These are phyloP conservation scores for Friedmanniomyces endolithicus DNA, from an alignment of 495 filamentous ascomycete species.

Conservation along the genomic window DNA sequence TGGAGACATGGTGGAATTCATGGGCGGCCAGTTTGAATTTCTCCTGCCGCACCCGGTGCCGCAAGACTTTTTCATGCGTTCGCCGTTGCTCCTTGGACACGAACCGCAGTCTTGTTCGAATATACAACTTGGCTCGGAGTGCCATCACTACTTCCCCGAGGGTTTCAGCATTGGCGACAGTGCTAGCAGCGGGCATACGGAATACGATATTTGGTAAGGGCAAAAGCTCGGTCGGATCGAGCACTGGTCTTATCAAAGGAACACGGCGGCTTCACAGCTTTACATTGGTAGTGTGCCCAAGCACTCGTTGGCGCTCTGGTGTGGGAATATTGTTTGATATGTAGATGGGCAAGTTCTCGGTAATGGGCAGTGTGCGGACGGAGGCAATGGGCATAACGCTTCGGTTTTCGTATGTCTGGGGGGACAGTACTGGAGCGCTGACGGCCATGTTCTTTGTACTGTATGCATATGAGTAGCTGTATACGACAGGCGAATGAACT, in stretches of 20 bases:
- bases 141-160: neutral
- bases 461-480: neutral
- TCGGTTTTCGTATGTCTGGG: no score
- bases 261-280: no score
- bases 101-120: neutral
- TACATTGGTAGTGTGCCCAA: no score
- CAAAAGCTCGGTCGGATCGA: neutral
- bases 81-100: conserved; percentile 43
- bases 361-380: no score
- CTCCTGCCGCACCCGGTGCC: neutral
- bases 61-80: conserved; percentile 44
- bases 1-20: neutral
- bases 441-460: no score
- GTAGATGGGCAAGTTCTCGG: no score
- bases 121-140: neutral
- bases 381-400: no score
- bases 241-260: neutral
- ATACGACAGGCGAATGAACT: neutral
- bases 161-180: neutral
- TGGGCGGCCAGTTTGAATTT: neutral
- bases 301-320: no score
- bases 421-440: no score
- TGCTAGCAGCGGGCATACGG: neutral
- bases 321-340: no score
- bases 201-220: neutral